These are phyloP conservation scores for Leptodermis oblonga DNA, from an alignment of 257 asterid genomes.

Conservation along the genomic window DNA sequence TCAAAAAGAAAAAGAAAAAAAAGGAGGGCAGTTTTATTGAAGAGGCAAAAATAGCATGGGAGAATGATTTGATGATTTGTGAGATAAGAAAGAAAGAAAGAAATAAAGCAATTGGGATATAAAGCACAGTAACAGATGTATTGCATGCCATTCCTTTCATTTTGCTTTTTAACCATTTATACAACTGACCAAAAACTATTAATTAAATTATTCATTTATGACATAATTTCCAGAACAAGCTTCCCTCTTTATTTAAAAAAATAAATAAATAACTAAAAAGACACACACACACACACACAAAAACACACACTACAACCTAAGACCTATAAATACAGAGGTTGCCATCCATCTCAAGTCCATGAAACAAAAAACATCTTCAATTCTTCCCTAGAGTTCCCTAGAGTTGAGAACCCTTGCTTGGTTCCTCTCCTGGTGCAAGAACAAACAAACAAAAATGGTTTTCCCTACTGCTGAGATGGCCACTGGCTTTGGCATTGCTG, in stretches of 20 bases:
- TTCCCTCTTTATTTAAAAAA: too few species aligned
- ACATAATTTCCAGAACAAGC: constrained; percentile 21
- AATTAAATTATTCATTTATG: too few species aligned
- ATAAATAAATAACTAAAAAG: too few species aligned
- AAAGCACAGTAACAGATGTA: background rate
- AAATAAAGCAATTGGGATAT: background rate
- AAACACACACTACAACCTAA: too few species aligned
- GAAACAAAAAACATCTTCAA: background rate
- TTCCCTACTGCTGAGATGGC: constrained; percentile 28
- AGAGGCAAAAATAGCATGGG: constrained; percentile 4
- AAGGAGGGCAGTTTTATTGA: too few species aligned
- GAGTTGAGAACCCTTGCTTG: too few species aligned
- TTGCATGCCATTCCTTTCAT: background rate
- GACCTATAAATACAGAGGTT: background rate
- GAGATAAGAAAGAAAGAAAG: background rate
- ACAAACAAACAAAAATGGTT: constrained; percentile 41
- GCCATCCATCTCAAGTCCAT: constrained; percentile 3
- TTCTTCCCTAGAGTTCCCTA: too few species aligned
- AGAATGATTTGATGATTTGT: background rate
- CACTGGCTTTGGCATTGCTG: constrained; percentile 52
- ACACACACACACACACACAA: too few species aligned
- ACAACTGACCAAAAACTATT: background rate
- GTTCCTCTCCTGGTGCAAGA: constrained; percentile 22
- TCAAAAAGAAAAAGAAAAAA: too few species aligned
- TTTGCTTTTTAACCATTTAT: background rate